These are phyloP conservation scores for Acacia crassicarpa DNA, from an alignment of 306 rosid species.

Conservation along the genomic window DNA sequence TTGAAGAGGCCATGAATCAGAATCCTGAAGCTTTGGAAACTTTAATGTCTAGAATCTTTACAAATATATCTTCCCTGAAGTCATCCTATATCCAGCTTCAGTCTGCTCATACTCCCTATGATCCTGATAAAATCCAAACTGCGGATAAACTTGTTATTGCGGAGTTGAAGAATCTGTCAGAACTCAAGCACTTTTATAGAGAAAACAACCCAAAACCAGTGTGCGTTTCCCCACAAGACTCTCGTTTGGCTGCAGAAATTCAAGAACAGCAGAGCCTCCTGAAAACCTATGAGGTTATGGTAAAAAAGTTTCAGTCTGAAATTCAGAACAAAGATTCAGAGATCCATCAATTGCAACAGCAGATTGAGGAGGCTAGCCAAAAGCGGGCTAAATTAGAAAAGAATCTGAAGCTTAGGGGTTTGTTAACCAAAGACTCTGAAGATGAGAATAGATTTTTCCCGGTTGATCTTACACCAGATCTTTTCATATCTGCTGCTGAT, in stretches of 20 bases:
- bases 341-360: conserved; percentile 85
- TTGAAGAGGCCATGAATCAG: conserved; percentile 97
- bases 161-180: conserved; percentile 91
- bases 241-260: conserved; percentile 98
- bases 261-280: conserved; percentile 96
- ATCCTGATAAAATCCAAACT: conserved; percentile 91
- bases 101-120: conserved; percentile 98
- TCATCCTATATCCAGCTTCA: conserved; percentile 96
- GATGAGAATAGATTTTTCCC: conserved; percentile 69
- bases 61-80: conserved; percentile 85
- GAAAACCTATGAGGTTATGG: conserved; percentile 99
- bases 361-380: conserved; percentile 91
- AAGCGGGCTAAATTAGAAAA: conserved; percentile 82
- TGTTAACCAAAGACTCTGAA: conserved; percentile 85
- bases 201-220: conserved; percentile 96
- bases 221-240: conserved; percentile 90
- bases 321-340: conserved; percentile 96
- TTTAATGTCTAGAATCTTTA: conserved; percentile 73
- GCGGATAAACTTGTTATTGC: conserved; percentile 90
- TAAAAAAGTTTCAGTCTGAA: conserved; percentile 98
- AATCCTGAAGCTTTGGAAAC: conserved; percentile 92
- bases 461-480: conserved; percentile 83
- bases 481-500: conserved; percentile 78
- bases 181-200: conserved; percentile 94
- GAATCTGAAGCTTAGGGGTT: conserved; percentile 92